Conservation (phyloP, 2,329 filamentous ascomycete genomes). For the Xylaria arbuscula region DNA sequence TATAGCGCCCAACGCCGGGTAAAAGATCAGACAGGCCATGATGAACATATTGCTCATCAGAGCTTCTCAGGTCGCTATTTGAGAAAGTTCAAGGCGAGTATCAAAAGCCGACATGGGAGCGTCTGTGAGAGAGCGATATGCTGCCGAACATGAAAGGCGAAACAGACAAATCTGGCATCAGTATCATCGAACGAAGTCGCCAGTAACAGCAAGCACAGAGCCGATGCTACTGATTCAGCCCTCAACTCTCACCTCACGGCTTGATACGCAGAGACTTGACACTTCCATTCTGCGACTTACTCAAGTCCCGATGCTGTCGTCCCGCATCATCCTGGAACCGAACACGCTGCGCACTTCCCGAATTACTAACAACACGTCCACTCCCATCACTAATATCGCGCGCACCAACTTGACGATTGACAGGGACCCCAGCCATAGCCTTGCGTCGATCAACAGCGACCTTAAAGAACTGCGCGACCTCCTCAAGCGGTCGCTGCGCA, state of each 20-base stretch:
- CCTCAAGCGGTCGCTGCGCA: constrained; percentile 59
- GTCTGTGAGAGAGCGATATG: neutral
- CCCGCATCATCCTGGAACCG: constrained; percentile 24
- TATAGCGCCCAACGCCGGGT: neutral
- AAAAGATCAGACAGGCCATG: constrained; percentile 1
- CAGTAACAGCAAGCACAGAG: too few species aligned
- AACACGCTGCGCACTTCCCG: constrained; percentile 26
- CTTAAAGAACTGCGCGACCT: constrained; percentile 66
- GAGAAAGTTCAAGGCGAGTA: neutral
- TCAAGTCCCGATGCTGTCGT: constrained; percentile 1
- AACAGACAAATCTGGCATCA: neutral
- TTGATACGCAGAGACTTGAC: constrained; percentile 21
- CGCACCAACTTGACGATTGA: neutral
- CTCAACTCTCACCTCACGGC: constrained; percentile 17
- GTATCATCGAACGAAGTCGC: constrained; percentile 8
- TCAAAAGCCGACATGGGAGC: neutral
- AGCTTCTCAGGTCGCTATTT: neutral
- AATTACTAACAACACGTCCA: constrained; percentile 13
- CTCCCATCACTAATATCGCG: constrained; percentile 13
- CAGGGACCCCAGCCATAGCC: constrained; percentile 32
- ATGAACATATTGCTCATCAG: neutral
- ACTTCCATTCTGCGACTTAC: neutral
- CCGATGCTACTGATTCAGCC: constrained; percentile 30
- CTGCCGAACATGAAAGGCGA: neutral
- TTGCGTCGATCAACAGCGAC: constrained; percentile 61